These are phyloP conservation scores for Bifiguratus adelaidae DNA, from an alignment of 192 early-diverging fungal species.

Conservation along the genomic window DNA sequence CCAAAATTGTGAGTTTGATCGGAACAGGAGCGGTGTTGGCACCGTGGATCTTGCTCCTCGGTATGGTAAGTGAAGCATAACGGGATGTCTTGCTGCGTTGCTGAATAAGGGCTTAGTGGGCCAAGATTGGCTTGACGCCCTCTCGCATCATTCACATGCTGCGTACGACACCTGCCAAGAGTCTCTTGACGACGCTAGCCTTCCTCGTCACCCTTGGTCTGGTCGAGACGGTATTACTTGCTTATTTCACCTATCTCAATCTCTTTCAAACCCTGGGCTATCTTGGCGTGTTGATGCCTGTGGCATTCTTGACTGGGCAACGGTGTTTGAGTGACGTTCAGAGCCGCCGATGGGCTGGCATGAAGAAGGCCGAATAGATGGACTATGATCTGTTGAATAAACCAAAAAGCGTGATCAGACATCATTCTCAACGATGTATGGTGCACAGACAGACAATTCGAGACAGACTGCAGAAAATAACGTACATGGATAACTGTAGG, in stretches of 20 bases:
- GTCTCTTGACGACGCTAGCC: slow-evolving; percentile 10
- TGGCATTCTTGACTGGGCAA: slow-evolving; percentile 29
- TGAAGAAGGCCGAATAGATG: no score
- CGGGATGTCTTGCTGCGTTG: neutral
- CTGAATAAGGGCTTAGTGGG: neutral
- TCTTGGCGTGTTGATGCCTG: slow-evolving; percentile 19
- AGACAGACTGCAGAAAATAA: no score
- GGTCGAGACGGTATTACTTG: slow-evolving; percentile 33
- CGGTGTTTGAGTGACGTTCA: slow-evolving; percentile 29
- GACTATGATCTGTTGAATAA: no score
- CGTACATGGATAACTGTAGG: no score
- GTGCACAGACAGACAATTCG: no score
- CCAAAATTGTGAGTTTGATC: slow-evolving; percentile 20
- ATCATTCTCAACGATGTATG: no score
- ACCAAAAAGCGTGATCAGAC: no score
- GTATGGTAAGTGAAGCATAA: slow-evolving; percentile 20
- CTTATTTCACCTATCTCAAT: slow-evolving; percentile 37
- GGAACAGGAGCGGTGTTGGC: slow-evolving; percentile 25
- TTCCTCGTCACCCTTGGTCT: slow-evolving; percentile 30
- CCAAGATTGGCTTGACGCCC: no score
- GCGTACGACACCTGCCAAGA: neutral
- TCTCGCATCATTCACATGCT: neutral
- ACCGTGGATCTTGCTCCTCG: slow-evolving; percentile 25
- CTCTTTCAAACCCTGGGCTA: slow-evolving; percentile 35
- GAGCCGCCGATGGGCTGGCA: neutral